These are phyloP conservation scores for Aspergillus leporis DNA, from an alignment of 495 filamentous ascomycete genomes.

Conservation along the genomic window DNA sequence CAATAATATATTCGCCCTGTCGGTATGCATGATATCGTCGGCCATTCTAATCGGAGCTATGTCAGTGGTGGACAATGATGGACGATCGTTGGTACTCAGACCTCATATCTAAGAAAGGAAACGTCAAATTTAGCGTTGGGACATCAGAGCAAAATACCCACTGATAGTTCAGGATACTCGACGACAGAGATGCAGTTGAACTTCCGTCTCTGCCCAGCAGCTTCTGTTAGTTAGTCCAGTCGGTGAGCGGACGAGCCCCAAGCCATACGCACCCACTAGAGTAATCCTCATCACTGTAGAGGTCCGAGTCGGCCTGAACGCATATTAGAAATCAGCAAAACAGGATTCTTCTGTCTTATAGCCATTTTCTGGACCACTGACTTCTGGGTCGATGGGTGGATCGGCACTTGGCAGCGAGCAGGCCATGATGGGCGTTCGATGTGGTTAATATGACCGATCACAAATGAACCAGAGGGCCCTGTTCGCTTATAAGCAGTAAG, in stretches of 20 bases:
- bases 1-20: conserved; percentile 19
- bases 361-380: not conserved
- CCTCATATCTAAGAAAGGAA: conserved; percentile 2
- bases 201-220: not conserved
- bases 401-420: not conserved
- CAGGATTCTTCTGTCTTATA: not conserved
- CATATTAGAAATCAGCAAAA: not conserved
- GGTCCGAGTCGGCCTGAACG: conserved; percentile 7
- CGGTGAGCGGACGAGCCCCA: not conserved
- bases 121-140: not conserved
- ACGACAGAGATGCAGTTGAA: conserved; percentile 14
- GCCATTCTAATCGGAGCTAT: conserved; percentile 10
- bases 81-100: not conserved
- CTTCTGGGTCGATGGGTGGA: conserved; percentile 16
- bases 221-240: not conserved
- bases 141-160: conserved; percentile 10
- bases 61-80: not conserved
- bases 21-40: conserved; percentile 21
- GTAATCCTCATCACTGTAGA: conserved; percentile 15
- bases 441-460: conserved; percentile 8
- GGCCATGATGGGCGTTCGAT: conserved; percentile 2
- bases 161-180: conserved; percentile 20
- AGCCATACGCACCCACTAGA: conserved; percentile 7
- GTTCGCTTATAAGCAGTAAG: conserved; percentile 9
- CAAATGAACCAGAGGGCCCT: not conserved